These are phyloP conservation scores for Calonectria crousiana DNA, from an alignment of 2,329 filamentous ascomycete genomes.

Conservation along the genomic window DNA sequence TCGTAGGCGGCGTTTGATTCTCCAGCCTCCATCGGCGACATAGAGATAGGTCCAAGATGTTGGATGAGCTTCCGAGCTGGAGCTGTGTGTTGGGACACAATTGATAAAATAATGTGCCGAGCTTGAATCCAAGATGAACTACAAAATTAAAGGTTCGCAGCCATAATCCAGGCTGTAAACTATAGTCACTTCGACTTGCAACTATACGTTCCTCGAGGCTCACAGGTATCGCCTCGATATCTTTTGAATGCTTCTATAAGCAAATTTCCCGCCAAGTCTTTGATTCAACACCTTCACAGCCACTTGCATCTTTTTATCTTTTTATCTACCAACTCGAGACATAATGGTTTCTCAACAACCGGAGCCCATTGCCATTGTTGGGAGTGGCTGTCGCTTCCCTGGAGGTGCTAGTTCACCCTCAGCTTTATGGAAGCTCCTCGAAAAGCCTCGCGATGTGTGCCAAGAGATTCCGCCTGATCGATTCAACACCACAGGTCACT, in stretches of 20 bases:
- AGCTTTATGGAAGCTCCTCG: not conserved
- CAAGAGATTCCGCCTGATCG: not conserved
- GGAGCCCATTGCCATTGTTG: conserved; percentile 39
- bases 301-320: not conserved
- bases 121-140: not conserved
- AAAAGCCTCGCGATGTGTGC: not conserved
- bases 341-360: not conserved
- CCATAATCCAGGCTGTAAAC: not conserved
- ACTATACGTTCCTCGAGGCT: not conserved
- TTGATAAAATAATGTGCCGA: not conserved
- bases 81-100: not conserved
- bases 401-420: not conserved
- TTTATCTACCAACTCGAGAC: not conserved
- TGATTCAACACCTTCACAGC: not conserved
- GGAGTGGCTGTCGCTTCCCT: not conserved
- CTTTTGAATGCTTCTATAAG: not conserved
- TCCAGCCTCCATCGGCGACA: not conserved
- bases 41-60: not conserved
- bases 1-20: not conserved
- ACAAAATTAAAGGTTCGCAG: not conserved
- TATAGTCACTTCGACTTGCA: not conserved
- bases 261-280: not conserved
- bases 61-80: not conserved
- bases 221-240: not conserved
- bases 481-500: not conserved